Evolutionary conservation across 495 filamentous ascomycete species (phyloP), one percentile per base, ranked within the genome.

Genomic region (Trypethelium eluteriae): DNA sequence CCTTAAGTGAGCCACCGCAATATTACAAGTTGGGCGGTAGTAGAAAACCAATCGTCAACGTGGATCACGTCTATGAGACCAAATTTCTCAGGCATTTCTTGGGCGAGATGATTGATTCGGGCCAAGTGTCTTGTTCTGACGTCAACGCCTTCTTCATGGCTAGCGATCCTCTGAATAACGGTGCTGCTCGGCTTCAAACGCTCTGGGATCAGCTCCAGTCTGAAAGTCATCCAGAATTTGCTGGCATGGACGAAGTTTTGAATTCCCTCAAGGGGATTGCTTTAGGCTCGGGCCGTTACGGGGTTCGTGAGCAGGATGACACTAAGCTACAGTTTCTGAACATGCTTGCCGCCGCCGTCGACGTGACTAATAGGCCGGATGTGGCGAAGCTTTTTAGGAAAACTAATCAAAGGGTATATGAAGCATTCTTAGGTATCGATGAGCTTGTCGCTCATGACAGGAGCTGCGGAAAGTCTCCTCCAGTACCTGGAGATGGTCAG

Each of bases 351-450:
- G 53, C 53, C 7, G 3, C 53, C 0, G 32, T 59, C 14, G 3
- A 34, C 2, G 9, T 36, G 25, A 59, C 32, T 3, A 59, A 59
- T 2, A 34, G 3, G 9, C 25, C 53, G 14, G 53, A 59, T 18
- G 32, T 59, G 10, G 53, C 53, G 2, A 14, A 7, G 18, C 53
- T 59, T 36, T 59, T 59, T 59, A 34, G 36, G 32, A 34, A 59
- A 14, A 35, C 53, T 35, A 59, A 59, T 59, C 53, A 59, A 59
- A 59, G 53, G 36, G 6, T 59, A 35, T 59, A 59, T 18, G n/a
- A 34, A 35, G 53, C 53, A 9, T 59, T 59, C 32, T 36, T 59
- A 10, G 53, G 53, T 7, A 59, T 59, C 18, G 53, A 59, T 14
- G 25, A 34, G 4, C 32, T 59, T 7, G 53, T 59, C 11, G 18